These are phyloP conservation scores for Rubia balearica DNA, from an alignment of 305 asterid species.

Conservation along the genomic window DNA sequence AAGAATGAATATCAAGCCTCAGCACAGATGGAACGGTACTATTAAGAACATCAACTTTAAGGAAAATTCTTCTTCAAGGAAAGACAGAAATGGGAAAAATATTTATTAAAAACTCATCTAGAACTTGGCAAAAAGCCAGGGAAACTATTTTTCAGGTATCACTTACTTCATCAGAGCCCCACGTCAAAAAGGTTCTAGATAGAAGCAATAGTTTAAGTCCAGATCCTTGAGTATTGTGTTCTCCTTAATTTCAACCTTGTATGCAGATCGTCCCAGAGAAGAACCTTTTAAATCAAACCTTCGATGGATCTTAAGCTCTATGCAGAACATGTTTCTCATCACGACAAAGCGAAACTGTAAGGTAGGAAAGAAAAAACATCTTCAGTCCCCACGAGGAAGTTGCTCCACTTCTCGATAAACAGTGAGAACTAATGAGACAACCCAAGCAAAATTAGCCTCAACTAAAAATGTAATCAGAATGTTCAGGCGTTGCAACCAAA, in stretches of 20 bases:
- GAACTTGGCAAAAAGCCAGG: background rate
- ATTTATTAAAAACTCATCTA: background rate
- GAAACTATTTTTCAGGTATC: background rate
- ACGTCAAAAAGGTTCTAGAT: slow-evolving; percentile 87
- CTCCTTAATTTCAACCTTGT: slow-evolving; percentile 87
- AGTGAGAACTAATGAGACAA: background rate
- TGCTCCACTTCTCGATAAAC: background rate
- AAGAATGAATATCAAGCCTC: background rate
- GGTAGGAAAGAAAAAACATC: slow-evolving; percentile 14
- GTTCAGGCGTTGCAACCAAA: too few species aligned
- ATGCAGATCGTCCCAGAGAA: slow-evolving; percentile 88
- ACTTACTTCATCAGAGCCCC: slow-evolving; percentile 67
- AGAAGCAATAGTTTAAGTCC: slow-evolving; percentile 90
- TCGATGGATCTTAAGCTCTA: slow-evolving; percentile 85
- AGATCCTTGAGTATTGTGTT: slow-evolving; percentile 90
- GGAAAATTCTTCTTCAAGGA: background rate
- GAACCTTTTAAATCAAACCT: slow-evolving; percentile 97
- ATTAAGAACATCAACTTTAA: background rate
- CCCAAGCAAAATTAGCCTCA: background rate
- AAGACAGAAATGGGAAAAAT: background rate
- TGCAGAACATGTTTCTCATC: slow-evolving; percentile 98
- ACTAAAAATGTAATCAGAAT: background rate
- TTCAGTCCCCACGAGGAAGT: slow-evolving; percentile 5
- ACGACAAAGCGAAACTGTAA: slow-evolving; percentile 93
- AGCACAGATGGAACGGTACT: background rate